These are phyloP conservation scores for Malassezia nana DNA, from an alignment of 1,284 basidiomycete species.

Conservation along the genomic window DNA sequence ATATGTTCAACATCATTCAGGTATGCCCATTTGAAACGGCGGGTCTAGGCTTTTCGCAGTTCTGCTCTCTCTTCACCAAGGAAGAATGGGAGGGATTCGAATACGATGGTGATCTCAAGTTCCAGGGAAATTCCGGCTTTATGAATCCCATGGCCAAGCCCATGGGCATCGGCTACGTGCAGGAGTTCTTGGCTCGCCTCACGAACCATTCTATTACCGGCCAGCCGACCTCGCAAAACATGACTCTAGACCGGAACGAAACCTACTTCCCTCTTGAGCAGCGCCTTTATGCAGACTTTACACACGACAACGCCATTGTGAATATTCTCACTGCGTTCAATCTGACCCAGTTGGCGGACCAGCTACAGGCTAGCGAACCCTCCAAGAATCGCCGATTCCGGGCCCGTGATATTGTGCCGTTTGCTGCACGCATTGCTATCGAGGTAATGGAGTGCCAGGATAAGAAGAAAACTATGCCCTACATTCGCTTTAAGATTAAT, in stretches of 20 bases:
- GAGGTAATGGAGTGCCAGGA: conserved; percentile 28
- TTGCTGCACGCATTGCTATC: conserved; percentile 28
- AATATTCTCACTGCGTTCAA: conserved; percentile 39
- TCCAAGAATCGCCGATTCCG: conserved; percentile 27
- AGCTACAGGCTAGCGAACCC: conserved; percentile 21
- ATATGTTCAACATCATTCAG: conserved; percentile 33
- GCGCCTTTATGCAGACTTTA: conserved; percentile 38
- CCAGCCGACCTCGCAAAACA: conserved; percentile 34
- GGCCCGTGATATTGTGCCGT: conserved; percentile 29
- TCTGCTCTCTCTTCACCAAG: conserved; percentile 77
- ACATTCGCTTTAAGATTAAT: conserved; percentile 72
- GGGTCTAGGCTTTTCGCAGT: conserved; percentile 49
- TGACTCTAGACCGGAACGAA: conserved; percentile 25
- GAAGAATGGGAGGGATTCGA: conserved; percentile 75
- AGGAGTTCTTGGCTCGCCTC: conserved; percentile 41
- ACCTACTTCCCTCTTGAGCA: conserved; percentile 40
- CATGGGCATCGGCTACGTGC: conserved; percentile 70
- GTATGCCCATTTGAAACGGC: conserved; percentile 49
- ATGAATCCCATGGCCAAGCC: conserved; percentile 68
- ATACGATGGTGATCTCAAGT: conserved; percentile 54
- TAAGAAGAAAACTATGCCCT: conserved; percentile 48
- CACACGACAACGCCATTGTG: conserved; percentile 37
- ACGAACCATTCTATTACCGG: conserved; percentile 22
- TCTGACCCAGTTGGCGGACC: conserved; percentile 32
- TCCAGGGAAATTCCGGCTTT: conserved; percentile 57